phyloP scores from a whole-genome alignment of 495 filamentous ascomycete genomes.

The Pyrenula aspistea region DNA sequence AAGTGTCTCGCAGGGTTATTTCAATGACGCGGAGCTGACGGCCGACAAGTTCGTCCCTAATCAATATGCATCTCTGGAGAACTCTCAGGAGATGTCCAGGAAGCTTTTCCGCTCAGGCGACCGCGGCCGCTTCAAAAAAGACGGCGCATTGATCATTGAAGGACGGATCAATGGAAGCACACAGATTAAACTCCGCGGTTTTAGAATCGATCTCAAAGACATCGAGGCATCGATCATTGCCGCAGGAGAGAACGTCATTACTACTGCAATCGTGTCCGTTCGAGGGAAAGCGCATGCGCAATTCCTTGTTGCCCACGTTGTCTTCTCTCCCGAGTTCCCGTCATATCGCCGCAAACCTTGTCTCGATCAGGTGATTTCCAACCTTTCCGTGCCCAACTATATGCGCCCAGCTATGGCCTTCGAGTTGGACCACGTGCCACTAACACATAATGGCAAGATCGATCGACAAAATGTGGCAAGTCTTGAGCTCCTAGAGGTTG shows the following conservation, averaged over 20 bases:
- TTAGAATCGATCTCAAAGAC: conserved; percentile 38
- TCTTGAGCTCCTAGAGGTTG: conserved; percentile 8
- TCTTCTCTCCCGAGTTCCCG: not conserved
- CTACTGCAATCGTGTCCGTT: conserved; percentile 20
- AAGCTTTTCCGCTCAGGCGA: conserved; percentile 31
- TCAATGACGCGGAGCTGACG: conserved; percentile 12
- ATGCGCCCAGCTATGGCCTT: conserved; percentile 24
- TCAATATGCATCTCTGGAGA: conserved; percentile 6
- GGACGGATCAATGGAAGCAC: conserved; percentile 29
- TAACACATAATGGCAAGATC: conserved; percentile 19
- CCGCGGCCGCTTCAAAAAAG: conserved; percentile 13
- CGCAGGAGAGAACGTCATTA: conserved; percentile 11
- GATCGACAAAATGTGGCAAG: conserved; percentile 15
- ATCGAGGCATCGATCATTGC: conserved; percentile 23
- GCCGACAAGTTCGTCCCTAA: conserved; percentile 13
- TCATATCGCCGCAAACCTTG: conserved; percentile 6
- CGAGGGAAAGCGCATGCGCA: conserved; percentile 4
- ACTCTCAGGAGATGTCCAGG: too few species aligned
- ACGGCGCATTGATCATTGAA: conserved; percentile 25
- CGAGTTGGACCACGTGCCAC: conserved; percentile 18
- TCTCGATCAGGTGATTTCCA: conserved; percentile 8
- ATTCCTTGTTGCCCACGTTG: conserved; percentile 27
- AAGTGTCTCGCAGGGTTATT: conserved; percentile 20
- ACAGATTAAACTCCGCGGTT: conserved; percentile 37
- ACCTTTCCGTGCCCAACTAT: conserved; percentile 20